These are phyloP conservation scores for Zelopaecilomyces penicillatus DNA, from an alignment of 2,329 filamentous ascomycete species.

Conservation along the genomic window DNA sequence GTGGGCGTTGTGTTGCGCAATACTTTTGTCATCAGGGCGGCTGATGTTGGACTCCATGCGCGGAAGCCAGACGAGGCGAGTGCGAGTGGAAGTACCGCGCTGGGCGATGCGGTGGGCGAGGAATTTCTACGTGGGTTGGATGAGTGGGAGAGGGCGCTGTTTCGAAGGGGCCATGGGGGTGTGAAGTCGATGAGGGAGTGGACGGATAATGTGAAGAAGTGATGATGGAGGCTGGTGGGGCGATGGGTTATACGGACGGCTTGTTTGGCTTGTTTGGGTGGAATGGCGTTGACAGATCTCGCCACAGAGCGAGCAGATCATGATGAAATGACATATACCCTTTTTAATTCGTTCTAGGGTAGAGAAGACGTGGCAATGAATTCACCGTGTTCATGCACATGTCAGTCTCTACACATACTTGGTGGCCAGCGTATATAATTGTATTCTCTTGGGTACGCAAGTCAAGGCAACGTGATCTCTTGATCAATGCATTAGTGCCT, in stretches of 20 bases:
- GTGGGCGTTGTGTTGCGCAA: slow-evolving; percentile 67
- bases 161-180: slow-evolving; percentile 66
- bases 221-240: neutral
- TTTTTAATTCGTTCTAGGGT: too few relatives aligned
- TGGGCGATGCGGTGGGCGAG: slow-evolving; percentile 36
- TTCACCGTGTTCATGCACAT: too few relatives aligned
- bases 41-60: slow-evolving; percentile 80
- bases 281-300: too few relatives aligned
- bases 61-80: slow-evolving; percentile 64
- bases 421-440: too few relatives aligned
- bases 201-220: slow-evolving; percentile 49
- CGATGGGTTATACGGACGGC: neutral
- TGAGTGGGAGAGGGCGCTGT: slow-evolving; percentile 75
- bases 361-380: too few relatives aligned
- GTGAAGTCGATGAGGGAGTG: slow-evolving; percentile 62
- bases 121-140: slow-evolving; percentile 86
- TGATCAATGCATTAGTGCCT: too few relatives aligned
- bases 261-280: too few relatives aligned
- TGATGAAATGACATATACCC: too few relatives aligned
- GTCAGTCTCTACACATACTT: too few relatives aligned
- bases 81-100: slow-evolving; percentile 33
- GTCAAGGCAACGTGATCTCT: too few relatives aligned
- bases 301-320: too few relatives aligned
- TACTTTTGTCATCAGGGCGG: slow-evolving; percentile 74
- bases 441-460: too few relatives aligned